A percentile compares a stretch with the other conserved stretches of the same genome.
These are phyloP conservation scores for Arctium lappa DNA, from an alignment of 129 eudicot genomes.

Conservation along the genomic window DNA sequence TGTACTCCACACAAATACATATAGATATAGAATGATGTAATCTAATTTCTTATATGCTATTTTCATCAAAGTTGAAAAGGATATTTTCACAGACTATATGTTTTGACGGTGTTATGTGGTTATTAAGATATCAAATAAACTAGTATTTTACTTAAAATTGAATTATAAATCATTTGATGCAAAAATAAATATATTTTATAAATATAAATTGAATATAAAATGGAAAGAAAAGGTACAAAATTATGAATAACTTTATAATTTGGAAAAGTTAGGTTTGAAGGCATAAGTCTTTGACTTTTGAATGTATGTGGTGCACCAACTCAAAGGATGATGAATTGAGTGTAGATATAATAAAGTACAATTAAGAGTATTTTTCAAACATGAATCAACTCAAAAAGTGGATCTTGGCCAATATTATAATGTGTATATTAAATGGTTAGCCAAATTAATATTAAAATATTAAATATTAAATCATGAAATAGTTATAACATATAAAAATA, in stretches of 20 bases:
- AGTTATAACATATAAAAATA: not conserved
- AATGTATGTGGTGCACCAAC: slow-evolving; percentile 5
- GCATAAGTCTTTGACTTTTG: slow-evolving; percentile 19
- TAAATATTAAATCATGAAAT: not conserved
- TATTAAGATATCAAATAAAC: not conserved
- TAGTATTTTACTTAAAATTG: not conserved
- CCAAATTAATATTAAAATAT: not conserved
- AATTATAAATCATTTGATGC: not conserved
- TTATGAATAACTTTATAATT: slow-evolving; percentile 22
- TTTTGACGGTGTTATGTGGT: not conserved
- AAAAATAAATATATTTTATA: not conserved
- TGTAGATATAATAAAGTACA: slow-evolving; percentile 20
- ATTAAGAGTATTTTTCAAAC: slow-evolving; percentile 24
- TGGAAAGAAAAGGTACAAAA: not conserved
- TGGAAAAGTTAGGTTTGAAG: slow-evolving; percentile 36
- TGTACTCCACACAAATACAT: not conserved
- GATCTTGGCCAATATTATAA: slow-evolving; percentile 28
- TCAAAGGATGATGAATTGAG: slow-evolving; percentile 7
- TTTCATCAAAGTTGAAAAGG: not conserved
- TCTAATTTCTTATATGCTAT: not conserved
- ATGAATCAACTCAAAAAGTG: slow-evolving; percentile 35
- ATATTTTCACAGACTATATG: not conserved
- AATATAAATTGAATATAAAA: not conserved
- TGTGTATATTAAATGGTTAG: slow-evolving; percentile 19
- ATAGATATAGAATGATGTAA: too few species aligned